Percentiles rank a stretch among this genome's conserved stretches.
Evolutionary conservation across 345 rosid genomes (phyloP).

Genomic region (Eucalyptus grandis): DNA sequence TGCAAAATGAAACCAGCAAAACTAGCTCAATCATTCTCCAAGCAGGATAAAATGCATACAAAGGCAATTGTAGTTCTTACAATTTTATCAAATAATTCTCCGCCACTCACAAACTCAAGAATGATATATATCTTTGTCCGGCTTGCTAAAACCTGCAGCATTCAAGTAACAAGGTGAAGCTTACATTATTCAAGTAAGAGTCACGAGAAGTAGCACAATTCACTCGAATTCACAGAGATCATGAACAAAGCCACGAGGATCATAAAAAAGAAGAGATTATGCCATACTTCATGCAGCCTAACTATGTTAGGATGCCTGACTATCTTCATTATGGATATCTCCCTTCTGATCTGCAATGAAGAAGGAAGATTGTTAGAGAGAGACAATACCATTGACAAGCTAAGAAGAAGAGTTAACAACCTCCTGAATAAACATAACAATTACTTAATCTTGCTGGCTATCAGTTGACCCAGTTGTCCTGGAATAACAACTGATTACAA

Average conservation of each 20-base stretch:
- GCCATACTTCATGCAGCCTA: constrained; percentile 62
- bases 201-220: neutral
- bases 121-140: constrained; percentile 70
- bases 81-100: constrained; percentile 78
- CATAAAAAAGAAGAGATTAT: neutral
- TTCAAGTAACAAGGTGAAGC: neutral
- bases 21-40: neutral
- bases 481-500: neutral
- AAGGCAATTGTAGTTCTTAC: constrained; percentile 23
- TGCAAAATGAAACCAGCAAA: neutral
- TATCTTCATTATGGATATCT: constrained; percentile 90
- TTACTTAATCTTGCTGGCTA: neutral
- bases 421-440: neutral
- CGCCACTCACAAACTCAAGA: constrained; percentile 88
- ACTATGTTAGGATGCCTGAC: constrained; percentile 84
- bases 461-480: neutral
- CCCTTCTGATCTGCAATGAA: constrained; percentile 58
- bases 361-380: neutral
- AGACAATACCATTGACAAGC: neutral
- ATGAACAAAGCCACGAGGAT: neutral
- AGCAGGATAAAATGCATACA: neutral
- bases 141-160: constrained; percentile 66
- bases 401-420: neutral
- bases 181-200: neutral
- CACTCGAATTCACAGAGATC: neutral